These are phyloP conservation scores for Iberis amara DNA, from an alignment of 441 rosid species.

Conservation along the genomic window DNA sequence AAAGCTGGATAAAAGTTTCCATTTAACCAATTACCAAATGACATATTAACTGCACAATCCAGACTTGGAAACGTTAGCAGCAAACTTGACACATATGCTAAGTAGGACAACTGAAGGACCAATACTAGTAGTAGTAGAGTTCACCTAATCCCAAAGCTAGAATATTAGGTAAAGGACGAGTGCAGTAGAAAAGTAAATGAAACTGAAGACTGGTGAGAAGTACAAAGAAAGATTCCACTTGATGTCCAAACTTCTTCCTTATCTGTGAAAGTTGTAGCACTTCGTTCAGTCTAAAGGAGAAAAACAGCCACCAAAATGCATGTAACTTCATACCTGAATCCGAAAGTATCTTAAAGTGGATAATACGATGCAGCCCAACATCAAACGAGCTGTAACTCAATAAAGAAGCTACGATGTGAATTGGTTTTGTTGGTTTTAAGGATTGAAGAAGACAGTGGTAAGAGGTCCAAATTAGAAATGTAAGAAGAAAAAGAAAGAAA, in stretches of 20 bases:
- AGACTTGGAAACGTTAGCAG: constrained; percentile 26
- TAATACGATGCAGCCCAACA: constrained; percentile 62
- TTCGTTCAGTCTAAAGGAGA: constrained; percentile 2
- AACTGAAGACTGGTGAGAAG: constrained; percentile 74
- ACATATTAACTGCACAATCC: constrained; percentile 70
- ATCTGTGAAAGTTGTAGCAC: constrained; percentile 43
- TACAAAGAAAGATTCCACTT: constrained; percentile 90
- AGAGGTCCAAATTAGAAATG: not conserved
- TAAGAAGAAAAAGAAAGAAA: constrained; percentile 23
- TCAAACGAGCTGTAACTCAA: constrained; percentile 61
- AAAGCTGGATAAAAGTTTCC: constrained; percentile 56
- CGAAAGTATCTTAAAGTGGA: constrained; percentile 72
- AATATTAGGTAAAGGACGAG: constrained; percentile 86
- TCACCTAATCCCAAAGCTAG: constrained; percentile 84
- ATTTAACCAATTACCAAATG: constrained; percentile 71
- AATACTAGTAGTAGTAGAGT: constrained; percentile 28
- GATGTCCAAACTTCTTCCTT: constrained; percentile 68
- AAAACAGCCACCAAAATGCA: constrained; percentile 15
- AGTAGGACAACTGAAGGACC: constrained; percentile 16
- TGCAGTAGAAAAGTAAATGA: constrained; percentile 88
- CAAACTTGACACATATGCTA: not conserved
- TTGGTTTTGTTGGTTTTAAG: not conserved
- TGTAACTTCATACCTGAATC: constrained; percentile 52
- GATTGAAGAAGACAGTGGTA: not conserved
- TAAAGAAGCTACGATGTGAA: constrained; percentile 12